A percentile compares a stretch with the other conserved stretches of the same genome.
phyloP scores from a whole-genome alignment of 768 basidiomycete species.

The Steccherinum ochraceum region DNA sequence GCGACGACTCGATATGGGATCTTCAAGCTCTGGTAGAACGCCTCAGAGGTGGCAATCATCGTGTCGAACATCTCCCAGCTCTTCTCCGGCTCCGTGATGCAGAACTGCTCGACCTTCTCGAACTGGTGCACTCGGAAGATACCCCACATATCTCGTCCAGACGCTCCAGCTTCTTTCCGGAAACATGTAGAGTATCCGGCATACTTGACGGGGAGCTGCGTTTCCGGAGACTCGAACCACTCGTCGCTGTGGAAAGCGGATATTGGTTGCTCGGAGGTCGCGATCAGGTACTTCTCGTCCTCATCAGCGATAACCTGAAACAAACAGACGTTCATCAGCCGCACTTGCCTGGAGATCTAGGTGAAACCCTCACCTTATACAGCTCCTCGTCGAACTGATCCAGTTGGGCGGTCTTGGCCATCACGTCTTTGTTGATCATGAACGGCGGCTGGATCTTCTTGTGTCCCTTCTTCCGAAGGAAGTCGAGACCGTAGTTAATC shows the following conservation, averaged over 20 bases:
- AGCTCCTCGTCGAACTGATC: conserved; percentile 98
- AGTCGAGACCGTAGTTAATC: conserved; percentile 91
- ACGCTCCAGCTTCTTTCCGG: conserved; percentile 97
- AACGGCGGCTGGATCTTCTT: conserved; percentile 97
- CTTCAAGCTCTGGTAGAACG: conserved; percentile 92
- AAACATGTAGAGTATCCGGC: conserved; percentile 94
- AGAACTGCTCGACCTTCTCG: conserved; percentile 98
- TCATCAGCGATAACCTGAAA: conserved; percentile 78
- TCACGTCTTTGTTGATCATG: conserved; percentile 96
- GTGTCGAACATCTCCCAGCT: conserved; percentile 91
- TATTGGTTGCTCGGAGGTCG: conserved; percentile 98
- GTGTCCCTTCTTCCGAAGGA: conserved; percentile 74
- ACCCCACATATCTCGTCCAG: conserved; percentile 98
- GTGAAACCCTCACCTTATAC: conserved; percentile 89
- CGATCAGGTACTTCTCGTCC: conserved; percentile 98
- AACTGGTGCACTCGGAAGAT: conserved; percentile 99
- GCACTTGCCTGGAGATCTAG: no score
- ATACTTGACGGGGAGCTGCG: conserved; percentile 87
- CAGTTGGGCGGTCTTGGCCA: conserved; percentile 97
- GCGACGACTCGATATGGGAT: conserved; percentile 89
- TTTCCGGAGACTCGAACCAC: conserved; percentile 93
- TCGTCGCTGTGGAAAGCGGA: conserved; percentile 94
- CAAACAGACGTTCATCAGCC: no score
- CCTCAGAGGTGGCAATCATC: conserved; percentile 89
- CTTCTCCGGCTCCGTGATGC: conserved; percentile 89